A percentile compares a stretch with the other conserved stretches of the same genome.
Conservation (phyloP, 129 eudicot species). For the Silybum marianum region DNA sequence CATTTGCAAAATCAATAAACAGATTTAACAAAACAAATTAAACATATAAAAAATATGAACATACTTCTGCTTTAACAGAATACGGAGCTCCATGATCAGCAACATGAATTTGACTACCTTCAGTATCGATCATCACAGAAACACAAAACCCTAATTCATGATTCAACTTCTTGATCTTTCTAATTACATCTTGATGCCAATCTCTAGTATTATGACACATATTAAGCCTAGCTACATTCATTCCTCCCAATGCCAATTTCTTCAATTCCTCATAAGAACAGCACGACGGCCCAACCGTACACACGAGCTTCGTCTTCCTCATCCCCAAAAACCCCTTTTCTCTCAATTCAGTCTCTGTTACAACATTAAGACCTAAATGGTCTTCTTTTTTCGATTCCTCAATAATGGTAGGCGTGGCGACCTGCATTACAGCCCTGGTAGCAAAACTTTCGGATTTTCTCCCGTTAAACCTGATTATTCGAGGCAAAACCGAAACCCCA, state of each 20-base stretch:
- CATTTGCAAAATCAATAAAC: background rate
- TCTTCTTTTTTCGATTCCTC: constrained; percentile 20
- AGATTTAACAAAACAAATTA: background rate
- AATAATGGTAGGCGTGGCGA: constrained; percentile 7
- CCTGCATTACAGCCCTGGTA: constrained; percentile 44
- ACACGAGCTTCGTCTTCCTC: constrained; percentile 74
- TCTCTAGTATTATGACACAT: constrained; percentile 73
- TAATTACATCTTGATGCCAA: constrained; percentile 68
- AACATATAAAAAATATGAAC: background rate
- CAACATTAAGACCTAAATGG: constrained; percentile 48
- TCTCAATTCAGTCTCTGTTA: constrained; percentile 56
- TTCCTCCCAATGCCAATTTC: constrained; percentile 69
- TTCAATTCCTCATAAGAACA: constrained; percentile 59
- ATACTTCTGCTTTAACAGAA: constrained; percentile 71
- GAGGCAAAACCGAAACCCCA: constrained; percentile 28
- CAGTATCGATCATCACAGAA: constrained; percentile 65
- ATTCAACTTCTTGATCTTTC: constrained; percentile 66
- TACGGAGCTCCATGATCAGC: constrained; percentile 75
- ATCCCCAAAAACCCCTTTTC: constrained; percentile 71
- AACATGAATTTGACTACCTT: constrained; percentile 65
- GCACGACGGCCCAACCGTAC: constrained; percentile 75
- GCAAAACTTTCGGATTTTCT: constrained; percentile 9
- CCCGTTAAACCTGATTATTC: constrained; percentile 3
- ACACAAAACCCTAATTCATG: constrained; percentile 65
- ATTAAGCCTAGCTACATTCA: constrained; percentile 81